Evolutionary conservation across 163 green algal genomes (phyloP).

Genomic region (Chlamydomonas reinhardtii): DNA sequence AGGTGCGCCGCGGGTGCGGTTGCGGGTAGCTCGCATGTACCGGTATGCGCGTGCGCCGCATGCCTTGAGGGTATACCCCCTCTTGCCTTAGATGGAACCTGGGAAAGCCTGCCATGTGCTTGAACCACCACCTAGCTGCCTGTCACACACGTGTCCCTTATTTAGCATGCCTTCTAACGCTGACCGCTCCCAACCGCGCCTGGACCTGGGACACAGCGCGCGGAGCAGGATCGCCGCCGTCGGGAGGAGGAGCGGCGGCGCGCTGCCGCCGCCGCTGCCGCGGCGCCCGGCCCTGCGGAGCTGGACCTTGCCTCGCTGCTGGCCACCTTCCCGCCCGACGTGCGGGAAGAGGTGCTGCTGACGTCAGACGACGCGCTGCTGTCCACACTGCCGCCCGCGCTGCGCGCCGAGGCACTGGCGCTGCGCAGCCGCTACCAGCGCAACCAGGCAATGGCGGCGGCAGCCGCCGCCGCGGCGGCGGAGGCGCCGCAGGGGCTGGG

Average conservation of each 20-base stretch:
- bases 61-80: too few relatives aligned
- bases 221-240: conserved; percentile 34
- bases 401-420: conserved; percentile 83
- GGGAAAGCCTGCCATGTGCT: too few relatives aligned
- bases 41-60: not conserved
- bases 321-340: conserved; percentile 89
- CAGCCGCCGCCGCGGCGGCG: conserved; percentile 1
- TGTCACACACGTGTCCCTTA: too few relatives aligned
- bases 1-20: too few relatives aligned
- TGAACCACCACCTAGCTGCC: too few relatives aligned
- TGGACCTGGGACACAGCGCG: too few relatives aligned
- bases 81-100: too few relatives aligned
- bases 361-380: conserved; percentile 82
- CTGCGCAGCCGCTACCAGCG: conserved; percentile 63
- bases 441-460: conserved; percentile 40
- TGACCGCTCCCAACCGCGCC: too few relatives aligned
- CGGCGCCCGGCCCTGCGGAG: conserved; percentile 57
- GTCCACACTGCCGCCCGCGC: conserved; percentile 79
- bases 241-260: conserved; percentile 28
- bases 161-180: too few relatives aligned
- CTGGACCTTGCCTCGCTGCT: conserved; percentile 89
- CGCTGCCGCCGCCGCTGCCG: conserved; percentile 26
- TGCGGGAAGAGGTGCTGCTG: conserved; percentile 91
- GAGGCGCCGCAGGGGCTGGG: not conserved
- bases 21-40: too few relatives aligned